A percentile compares a stretch with the other conserved stretches of the same genome.
These are phyloP conservation scores for Starmerella bombi DNA, from an alignment of 805 yeast species.

Conservation along the genomic window DNA sequence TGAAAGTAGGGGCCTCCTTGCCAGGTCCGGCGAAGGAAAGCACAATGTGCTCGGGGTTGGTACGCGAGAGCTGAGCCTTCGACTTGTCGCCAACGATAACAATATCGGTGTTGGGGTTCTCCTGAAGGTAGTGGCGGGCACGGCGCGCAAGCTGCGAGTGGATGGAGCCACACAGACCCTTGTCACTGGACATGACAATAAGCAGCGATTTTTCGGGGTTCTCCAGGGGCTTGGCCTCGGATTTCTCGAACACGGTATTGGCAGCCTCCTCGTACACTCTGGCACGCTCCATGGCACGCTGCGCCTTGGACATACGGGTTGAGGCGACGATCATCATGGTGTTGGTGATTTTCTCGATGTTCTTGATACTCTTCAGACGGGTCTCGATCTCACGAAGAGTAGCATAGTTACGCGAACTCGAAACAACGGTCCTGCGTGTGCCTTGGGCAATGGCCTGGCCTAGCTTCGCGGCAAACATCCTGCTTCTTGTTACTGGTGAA, in stretches of 20 bases:
- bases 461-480: constrained; percentile 16
- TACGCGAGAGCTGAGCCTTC: constrained; percentile 77
- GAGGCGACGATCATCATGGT: constrained; percentile 99
- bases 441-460: constrained; percentile 10
- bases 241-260: constrained; percentile 59
- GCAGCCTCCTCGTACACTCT: constrained; percentile 75
- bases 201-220: constrained; percentile 54
- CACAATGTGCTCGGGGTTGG: constrained; percentile 53
- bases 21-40: constrained; percentile 84
- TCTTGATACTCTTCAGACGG: constrained; percentile 95
- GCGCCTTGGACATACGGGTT: constrained; percentile 89
- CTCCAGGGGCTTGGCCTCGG: constrained; percentile 57
- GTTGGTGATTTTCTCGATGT: constrained; percentile 97
- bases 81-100: constrained; percentile 91
- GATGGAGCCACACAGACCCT: constrained; percentile 97
- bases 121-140: constrained; percentile 54
- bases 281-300: constrained; percentile 81
- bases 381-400: constrained; percentile 97
- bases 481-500: constrained; percentile 1
- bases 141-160: constrained; percentile 90
- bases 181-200: constrained; percentile 86
- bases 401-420: constrained; percentile 50
- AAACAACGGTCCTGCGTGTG: constrained; percentile 3
- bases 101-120: constrained; percentile 56
- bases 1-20: constrained; percentile 90